A percentile compares a stretch with the other conserved stretches of the same genome.
Conservation (phyloP, 306 rosid genomes). For the Abrus precatorius region DNA sequence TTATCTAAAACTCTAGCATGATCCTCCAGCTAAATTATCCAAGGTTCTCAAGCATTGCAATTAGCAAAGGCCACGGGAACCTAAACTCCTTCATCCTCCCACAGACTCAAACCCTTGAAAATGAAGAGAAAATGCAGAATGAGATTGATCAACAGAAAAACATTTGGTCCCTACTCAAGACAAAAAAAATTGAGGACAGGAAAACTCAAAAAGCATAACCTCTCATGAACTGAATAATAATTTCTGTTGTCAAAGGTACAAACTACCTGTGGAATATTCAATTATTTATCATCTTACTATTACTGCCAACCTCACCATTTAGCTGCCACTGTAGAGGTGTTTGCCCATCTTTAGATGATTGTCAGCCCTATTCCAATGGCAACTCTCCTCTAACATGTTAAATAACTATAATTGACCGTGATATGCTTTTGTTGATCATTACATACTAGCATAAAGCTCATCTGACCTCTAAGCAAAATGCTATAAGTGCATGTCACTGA, state of each 20-base stretch:
- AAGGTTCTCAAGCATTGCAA: constrained; percentile 12
- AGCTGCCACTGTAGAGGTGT: background rate
- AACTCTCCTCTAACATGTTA: background rate
- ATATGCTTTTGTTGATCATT: background rate
- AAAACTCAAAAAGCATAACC: background rate
- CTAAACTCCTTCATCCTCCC: background rate
- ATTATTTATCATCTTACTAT: background rate
- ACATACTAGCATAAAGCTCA: background rate
- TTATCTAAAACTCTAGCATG: constrained; percentile 21
- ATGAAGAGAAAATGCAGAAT: background rate
- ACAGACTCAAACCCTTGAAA: background rate
- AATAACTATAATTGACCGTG: background rate
- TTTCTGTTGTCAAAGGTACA: background rate
- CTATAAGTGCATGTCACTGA: background rate
- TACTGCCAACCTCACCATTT: background rate
- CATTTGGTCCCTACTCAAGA: background rate
- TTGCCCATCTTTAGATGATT: constrained; percentile 3
- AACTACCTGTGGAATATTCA: constrained; percentile 1
- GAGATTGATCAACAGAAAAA: background rate
- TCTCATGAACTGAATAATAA: background rate
- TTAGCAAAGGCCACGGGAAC: background rate
- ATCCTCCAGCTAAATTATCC: constrained; percentile 29
- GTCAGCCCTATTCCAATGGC: background rate
- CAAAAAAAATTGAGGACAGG: background rate
- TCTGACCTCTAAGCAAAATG: background rate